Percentiles rank a stretch among this genome's conserved stretches.
phyloP scores from a whole-genome alignment of 805 yeast species.

The Cephaloascus fragrans region DNA sequence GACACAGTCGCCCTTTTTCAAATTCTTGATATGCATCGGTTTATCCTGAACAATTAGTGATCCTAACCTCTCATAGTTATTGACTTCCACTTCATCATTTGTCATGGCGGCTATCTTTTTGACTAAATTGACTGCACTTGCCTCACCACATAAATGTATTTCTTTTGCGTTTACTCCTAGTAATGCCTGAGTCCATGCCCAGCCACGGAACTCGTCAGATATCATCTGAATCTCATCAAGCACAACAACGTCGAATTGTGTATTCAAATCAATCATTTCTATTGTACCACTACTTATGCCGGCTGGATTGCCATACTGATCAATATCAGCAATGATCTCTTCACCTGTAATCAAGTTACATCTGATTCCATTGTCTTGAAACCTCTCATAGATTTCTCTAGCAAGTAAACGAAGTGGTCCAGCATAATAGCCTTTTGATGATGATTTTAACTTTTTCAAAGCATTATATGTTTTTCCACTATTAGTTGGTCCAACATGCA shows the following conservation, averaged over 20 bases:
- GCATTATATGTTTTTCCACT: conserved; percentile 92
- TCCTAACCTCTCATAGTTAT: conserved; percentile 67
- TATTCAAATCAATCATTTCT: conserved; percentile 76
- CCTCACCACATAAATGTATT: conserved; percentile 91
- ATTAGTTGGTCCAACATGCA: conserved; percentile 98
- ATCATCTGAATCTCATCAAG: conserved; percentile 97
- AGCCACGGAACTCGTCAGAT: conserved; percentile 68
- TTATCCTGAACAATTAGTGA: conserved; percentile 43
- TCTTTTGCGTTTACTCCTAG: conserved; percentile 82
- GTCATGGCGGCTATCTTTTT: conserved; percentile 49
- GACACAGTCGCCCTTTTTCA: conserved; percentile 76
- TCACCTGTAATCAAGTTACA: conserved; percentile 96
- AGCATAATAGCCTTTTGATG: conserved; percentile 79
- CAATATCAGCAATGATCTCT: conserved; percentile 67
- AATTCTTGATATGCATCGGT: conserved; percentile 20
- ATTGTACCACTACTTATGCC: conserved; percentile 79
- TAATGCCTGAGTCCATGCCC: conserved; percentile 90
- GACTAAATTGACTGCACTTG: conserved; percentile 65
- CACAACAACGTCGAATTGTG: conserved; percentile 75
- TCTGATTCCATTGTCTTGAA: conserved; percentile 50
- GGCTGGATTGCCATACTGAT: conserved; percentile 64
- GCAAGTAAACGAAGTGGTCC: conserved; percentile 91
- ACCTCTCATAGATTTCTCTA: conserved; percentile 80
- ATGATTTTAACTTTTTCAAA: conserved; percentile 50
- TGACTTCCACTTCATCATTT: conserved; percentile 73